Evolutionary conservation across 2,329 filamentous ascomycete genomes (phyloP), one percentile per base, ranked within the genome.

Genomic region (Aspergillus awamori): DNA sequence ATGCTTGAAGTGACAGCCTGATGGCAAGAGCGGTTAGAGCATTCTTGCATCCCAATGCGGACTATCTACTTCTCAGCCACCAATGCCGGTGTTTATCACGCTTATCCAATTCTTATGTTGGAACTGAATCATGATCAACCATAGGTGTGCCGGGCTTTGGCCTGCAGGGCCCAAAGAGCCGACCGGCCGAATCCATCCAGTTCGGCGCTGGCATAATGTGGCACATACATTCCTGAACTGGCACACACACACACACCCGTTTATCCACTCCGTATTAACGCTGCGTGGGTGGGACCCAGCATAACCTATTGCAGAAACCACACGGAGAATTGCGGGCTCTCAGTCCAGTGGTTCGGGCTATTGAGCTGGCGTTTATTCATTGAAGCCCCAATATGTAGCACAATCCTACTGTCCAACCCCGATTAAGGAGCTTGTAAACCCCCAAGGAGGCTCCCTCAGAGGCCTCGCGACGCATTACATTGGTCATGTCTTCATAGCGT

Each of bases 241-340:
- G 41, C 39, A 39, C 39, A 45, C 53, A 24, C 53, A 24, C 52
- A 13, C 41, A 36, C n/a, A 22, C 20, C 52, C 52, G 52, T 56
- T 56, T 36, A 45, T 45, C 53, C 24, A 56, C 33, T 36, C 33
- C 33, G 33, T 36, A 36, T 57, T 48, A 45, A 59, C 56, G 53
- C 30, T 43, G 28, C 41, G 33, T 36, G 49, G 54, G 65, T 69
- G 58, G 62, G 65, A 57, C 59, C 55, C 47, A 24, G n/a, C 55
- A 56, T 60, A 56, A 54, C 49, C 53, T 47, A 45, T 56, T 28
- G 53, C 43, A 65, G 58, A 58, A 52, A 59, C 51, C 61, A 57
- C 60, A 63, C 66, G 66, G 66, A 68, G 66, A 67, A 69, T 66
- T 66, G 60, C 57, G 59, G 60, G 54, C 57, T 63, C 54, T 61